Conservation (phyloP, 345 rosid genomes). For the Carallia brachiata region DNA sequence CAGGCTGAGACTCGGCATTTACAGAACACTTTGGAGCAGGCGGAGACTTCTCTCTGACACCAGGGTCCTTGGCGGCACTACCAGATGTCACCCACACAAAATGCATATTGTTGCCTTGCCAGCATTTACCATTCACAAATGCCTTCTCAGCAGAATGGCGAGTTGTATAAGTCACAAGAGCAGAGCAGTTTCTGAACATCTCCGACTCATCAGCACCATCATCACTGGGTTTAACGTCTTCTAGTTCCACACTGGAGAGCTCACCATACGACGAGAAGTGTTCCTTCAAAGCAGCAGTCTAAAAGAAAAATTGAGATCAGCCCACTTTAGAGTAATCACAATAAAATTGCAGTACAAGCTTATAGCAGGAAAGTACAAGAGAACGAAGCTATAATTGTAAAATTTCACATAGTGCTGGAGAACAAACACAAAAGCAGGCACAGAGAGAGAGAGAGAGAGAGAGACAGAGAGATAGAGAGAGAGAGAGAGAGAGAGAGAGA, state of each 20-base stretch:
- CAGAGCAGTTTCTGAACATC: conserved; percentile 42
- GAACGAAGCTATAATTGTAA: too few species aligned
- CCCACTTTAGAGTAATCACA: neutral
- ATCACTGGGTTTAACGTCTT: conserved; percentile 41
- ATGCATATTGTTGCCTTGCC: conserved; percentile 74
- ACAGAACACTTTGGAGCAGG: conserved; percentile 22
- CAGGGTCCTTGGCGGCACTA: conserved; percentile 29
- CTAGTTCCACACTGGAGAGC: conserved; percentile 62
- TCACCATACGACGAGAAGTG: conserved; percentile 76
- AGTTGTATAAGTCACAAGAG: conserved; percentile 48
- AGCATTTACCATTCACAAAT: conserved; percentile 66
- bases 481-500: conserved; percentile 22
- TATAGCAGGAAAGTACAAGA: neutral
- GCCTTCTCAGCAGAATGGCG: conserved; percentile 83
- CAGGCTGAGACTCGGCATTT: conserved; percentile 31
- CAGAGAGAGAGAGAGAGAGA: conserved; percentile 5
- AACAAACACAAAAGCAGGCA: too few species aligned
- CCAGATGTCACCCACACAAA: conserved; percentile 58
- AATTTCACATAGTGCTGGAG: too few species aligned
- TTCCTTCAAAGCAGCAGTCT: conserved; percentile 69
- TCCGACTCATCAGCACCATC: conserved; percentile 35
- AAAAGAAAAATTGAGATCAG: conserved; percentile 22
- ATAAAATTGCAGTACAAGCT: neutral
- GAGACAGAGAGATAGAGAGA: conserved; percentile 22
- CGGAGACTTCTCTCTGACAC: conserved; percentile 32